These are phyloP conservation scores for Blastocladiella emersonii DNA, from an alignment of 371 early-diverging fungal species.

Conservation along the genomic window DNA sequence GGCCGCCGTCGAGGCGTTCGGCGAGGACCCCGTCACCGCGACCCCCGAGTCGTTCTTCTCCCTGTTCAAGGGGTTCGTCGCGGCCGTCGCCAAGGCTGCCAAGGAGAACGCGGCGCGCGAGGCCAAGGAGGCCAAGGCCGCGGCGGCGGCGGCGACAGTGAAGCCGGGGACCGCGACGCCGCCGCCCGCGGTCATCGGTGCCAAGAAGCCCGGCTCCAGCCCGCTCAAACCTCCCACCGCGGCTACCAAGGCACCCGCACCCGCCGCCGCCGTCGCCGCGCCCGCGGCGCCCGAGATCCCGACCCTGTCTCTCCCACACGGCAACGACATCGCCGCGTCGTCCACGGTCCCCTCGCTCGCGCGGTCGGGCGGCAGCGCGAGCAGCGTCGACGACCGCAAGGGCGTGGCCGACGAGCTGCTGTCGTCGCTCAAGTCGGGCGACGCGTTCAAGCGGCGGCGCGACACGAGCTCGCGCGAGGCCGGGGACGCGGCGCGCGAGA, in stretches of 20 bases:
- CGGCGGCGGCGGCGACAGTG: background rate
- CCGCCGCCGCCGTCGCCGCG: too few species aligned
- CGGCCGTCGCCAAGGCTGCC: background rate
- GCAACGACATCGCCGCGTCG: too few species aligned
- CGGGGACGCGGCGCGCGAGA: too few species aligned
- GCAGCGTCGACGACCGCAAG: slow-evolving; percentile 12
- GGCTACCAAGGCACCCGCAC: too few species aligned
- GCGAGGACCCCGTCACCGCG: slow-evolving; percentile 17
- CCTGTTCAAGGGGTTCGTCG: slow-evolving; percentile 12
- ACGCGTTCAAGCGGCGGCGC: slow-evolving; percentile 13
- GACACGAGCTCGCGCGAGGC: background rate
- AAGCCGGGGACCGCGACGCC: background rate
- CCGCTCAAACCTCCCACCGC: too few species aligned
- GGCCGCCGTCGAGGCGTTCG: slow-evolving; percentile 14
- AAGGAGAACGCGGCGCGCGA: background rate
- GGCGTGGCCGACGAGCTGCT: slow-evolving; percentile 25
- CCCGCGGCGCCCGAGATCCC: too few species aligned
- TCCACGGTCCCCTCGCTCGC: too few species aligned
- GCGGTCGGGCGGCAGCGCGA: too few species aligned
- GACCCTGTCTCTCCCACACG: too few species aligned
- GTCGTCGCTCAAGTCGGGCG: slow-evolving; percentile 17
- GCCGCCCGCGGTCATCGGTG: background rate
- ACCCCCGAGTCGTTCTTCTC: slow-evolving; percentile 21
- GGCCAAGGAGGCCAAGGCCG: background rate
- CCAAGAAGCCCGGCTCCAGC: too few species aligned